Evolutionary conservation across 768 basidiomycete genomes (phyloP).

Genomic region (Suillus luteus): DNA sequence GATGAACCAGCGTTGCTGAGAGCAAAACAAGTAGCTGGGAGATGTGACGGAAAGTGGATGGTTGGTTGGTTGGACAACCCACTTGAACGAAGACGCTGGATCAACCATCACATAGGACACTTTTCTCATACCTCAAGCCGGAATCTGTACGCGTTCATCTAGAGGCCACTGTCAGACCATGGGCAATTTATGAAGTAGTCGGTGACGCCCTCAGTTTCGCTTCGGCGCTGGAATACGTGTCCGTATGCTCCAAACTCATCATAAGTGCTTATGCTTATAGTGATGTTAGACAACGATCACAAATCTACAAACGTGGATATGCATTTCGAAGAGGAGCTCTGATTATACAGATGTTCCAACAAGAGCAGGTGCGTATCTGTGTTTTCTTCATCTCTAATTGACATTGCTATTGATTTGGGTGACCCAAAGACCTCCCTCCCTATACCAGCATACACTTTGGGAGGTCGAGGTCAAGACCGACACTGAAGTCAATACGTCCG

Average conservation of each 20-base stretch:
- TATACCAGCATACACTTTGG: constrained; percentile 81
- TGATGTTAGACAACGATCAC: constrained; percentile 56
- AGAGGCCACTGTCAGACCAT: constrained; percentile 84
- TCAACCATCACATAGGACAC: constrained; percentile 47
- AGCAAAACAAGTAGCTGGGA: constrained; percentile 74
- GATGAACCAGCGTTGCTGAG: constrained; percentile 69
- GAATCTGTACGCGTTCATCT: constrained; percentile 84
- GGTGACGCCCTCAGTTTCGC: constrained; percentile 84
- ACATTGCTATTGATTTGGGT: constrained; percentile 44
- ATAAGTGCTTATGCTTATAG: background rate
- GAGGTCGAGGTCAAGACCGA: constrained; percentile 89
- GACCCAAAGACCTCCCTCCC: constrained; percentile 76
- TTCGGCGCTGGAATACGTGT: constrained; percentile 77
- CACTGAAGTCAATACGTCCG: constrained; percentile 70
- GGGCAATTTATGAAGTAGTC: constrained; percentile 76
- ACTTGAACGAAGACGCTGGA: constrained; percentile 3
- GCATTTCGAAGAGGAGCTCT: constrained; percentile 70
- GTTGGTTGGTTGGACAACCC: constrained; percentile 51
- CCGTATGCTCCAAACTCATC: constrained; percentile 26
- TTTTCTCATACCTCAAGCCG: constrained; percentile 82
- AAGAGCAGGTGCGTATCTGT: constrained; percentile 61
- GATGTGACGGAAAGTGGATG: constrained; percentile 49
- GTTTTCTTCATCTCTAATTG: background rate
- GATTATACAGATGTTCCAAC: constrained; percentile 82
- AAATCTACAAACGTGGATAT: constrained; percentile 83